phyloP scores from a whole-genome alignment of 1,284 basidiomycete species.

The Ganoderma sp. region DNA sequence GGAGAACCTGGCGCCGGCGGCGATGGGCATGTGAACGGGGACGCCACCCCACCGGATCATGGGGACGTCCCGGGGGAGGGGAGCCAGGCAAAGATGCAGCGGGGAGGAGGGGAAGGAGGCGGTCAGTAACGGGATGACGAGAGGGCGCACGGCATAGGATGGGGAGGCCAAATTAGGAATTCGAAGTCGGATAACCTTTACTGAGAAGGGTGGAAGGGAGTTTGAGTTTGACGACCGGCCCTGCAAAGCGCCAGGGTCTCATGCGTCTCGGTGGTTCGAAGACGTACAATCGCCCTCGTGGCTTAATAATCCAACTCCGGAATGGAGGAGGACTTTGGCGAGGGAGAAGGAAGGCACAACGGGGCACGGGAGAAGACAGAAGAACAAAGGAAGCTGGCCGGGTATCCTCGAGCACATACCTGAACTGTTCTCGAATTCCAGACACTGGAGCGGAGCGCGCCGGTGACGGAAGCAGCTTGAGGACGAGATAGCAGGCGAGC shows the following conservation, averaged over 20 bases:
- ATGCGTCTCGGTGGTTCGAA: constrained; percentile 9
- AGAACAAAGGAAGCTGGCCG: not conserved
- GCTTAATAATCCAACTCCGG: not conserved
- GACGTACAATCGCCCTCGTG: not conserved
- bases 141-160: not conserved
- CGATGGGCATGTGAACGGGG: not conserved
- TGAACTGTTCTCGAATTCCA: constrained; percentile 66
- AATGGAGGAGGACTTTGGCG: not conserved
- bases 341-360: constrained; percentile 13
- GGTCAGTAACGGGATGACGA: not conserved
- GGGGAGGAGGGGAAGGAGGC: not conserved
- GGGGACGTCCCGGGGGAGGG: constrained; percentile 1
- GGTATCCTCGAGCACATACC: constrained; percentile 41
- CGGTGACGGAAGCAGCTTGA: constrained; percentile 43
- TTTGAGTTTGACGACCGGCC: constrained; percentile 16
- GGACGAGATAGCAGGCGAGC: constrained; percentile 57
- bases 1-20: constrained; percentile 54
- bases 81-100: not conserved
- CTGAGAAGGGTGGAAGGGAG: constrained; percentile 8
- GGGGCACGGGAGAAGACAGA: constrained; percentile 5
- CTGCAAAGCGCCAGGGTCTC: not conserved
- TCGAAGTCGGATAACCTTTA: constrained; percentile 8
- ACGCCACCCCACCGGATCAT: not conserved
- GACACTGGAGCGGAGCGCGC: constrained; percentile 42
- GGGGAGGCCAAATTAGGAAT: not conserved